Evolutionary conservation across 176 grass and related monocot genomes (phyloP).

Genomic region (Dendrocalamus sinicus): DNA sequence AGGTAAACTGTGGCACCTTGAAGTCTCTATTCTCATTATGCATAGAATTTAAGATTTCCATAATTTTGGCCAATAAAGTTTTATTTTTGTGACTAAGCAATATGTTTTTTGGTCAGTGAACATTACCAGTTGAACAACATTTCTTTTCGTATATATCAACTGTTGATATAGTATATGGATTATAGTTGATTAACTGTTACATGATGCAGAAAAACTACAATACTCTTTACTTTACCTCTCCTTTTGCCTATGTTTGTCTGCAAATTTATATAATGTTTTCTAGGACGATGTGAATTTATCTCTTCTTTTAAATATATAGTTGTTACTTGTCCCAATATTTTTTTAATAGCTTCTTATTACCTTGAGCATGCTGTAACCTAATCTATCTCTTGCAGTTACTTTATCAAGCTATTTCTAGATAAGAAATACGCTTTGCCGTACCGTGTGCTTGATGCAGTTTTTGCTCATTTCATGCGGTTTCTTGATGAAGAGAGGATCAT

Average conservation of each 20-base stretch:
- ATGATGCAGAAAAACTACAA: not conserved
- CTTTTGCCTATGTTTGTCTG: not conserved
- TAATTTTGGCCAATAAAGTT: not conserved
- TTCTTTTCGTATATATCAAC: not conserved
- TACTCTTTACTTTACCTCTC: not conserved
- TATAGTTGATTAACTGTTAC: not conserved
- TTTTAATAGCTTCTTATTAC: constrained; percentile 4
- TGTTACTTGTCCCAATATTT: not conserved
- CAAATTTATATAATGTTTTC: not conserved
- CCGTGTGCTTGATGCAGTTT: constrained; percentile 75
- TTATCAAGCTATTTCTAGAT: constrained; percentile 93
- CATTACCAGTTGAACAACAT: not conserved
- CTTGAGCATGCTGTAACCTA: constrained; percentile 29
- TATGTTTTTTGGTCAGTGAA: not conserved
- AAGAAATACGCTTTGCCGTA: constrained; percentile 99
- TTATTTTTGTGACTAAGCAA: not conserved
- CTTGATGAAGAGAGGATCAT: constrained; percentile 69
- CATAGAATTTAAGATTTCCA: not conserved
- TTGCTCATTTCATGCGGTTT: constrained; percentile 91
- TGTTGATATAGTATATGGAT: not conserved
- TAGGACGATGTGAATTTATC: not conserved
- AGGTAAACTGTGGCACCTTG: constrained; percentile 54
- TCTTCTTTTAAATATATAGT: not conserved
- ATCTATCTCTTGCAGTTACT: constrained; percentile 71
- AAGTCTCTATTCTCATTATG: not conserved